Evolutionary conservation across 768 basidiomycete genomes (phyloP).

Genomic region (Dentipellis sp.): DNA sequence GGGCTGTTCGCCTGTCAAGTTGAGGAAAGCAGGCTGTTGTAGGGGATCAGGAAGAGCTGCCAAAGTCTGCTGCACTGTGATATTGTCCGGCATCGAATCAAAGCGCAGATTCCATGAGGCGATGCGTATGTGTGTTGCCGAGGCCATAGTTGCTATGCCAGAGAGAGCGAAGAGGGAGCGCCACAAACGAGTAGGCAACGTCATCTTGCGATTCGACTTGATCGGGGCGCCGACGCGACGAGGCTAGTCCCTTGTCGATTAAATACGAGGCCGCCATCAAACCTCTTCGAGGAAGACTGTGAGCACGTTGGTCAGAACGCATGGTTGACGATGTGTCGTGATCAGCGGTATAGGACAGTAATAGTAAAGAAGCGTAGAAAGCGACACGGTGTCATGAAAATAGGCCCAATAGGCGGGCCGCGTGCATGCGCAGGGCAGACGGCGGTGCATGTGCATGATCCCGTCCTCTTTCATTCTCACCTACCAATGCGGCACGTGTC

Average conservation of each 20-base stretch:
- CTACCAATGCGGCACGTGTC: too few species aligned
- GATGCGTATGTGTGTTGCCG: slow-evolving; percentile 14
- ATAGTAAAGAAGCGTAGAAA: too few species aligned
- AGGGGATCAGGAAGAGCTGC: slow-evolving; percentile 34
- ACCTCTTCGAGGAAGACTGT: background rate
- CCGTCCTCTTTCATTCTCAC: too few species aligned
- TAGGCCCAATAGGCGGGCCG: too few species aligned
- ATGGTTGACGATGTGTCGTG: too few species aligned
- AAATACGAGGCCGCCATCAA: background rate
- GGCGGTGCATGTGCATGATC: too few species aligned
- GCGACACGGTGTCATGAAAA: too few species aligned
- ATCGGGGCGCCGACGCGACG: background rate
- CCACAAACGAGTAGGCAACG: background rate
- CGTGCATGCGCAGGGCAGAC: too few species aligned
- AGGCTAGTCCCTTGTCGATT: background rate
- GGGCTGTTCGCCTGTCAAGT: slow-evolving; percentile 34
- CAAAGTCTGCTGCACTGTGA: slow-evolving; percentile 38
- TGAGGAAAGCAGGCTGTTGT: slow-evolving; percentile 23
- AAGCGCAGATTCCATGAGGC: slow-evolving; percentile 46
- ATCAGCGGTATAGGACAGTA: too few species aligned
- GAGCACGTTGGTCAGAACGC: background rate
- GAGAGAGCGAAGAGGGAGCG: background rate
- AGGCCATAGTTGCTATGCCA: background rate
- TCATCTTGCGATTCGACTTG: background rate
- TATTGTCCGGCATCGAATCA: slow-evolving; percentile 41